These are phyloP conservation scores for Arabidopsis arenosa DNA, from an alignment of 345 rosid genomes.

Conservation along the genomic window DNA sequence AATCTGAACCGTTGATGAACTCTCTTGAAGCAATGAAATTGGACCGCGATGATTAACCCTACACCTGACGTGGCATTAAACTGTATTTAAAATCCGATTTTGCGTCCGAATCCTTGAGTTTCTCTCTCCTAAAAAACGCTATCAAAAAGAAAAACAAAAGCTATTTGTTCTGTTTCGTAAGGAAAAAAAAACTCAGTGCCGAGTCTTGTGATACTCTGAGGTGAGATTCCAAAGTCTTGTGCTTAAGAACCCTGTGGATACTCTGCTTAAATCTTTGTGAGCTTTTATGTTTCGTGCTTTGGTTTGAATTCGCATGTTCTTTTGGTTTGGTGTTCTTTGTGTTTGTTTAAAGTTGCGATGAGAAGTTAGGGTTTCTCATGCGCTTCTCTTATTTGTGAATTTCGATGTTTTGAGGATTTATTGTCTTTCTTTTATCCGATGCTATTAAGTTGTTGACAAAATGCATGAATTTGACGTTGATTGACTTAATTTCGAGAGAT, in stretches of 20 bases:
- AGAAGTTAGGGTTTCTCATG: constrained; percentile 44
- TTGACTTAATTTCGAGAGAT: constrained; percentile 7
- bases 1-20: constrained; percentile 20
- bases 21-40: not conserved
- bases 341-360: constrained; percentile 11
- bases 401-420: not conserved
- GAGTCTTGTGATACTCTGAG: constrained; percentile 37
- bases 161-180: constrained; percentile 39
- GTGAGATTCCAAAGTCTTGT: constrained; percentile 41
- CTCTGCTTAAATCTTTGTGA: not conserved
- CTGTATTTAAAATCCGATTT: constrained; percentile 64
- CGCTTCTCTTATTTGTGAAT: constrained; percentile 8
- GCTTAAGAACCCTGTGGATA: constrained; percentile 9
- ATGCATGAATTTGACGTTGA: constrained; percentile 16
- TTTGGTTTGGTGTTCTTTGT: constrained; percentile 2
- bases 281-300: constrained; percentile 7
- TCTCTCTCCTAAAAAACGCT: constrained; percentile 61
- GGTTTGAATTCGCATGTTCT: constrained; percentile 27
- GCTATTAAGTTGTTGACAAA: not conserved
- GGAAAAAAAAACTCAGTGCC: constrained; percentile 35
- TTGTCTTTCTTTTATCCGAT: constrained; percentile 4
- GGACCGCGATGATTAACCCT: constrained; percentile 8
- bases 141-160: constrained; percentile 21
- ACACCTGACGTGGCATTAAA: constrained; percentile 61
- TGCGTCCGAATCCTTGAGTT: constrained; percentile 46